Evolutionary conservation across 139 green algal species (phyloP).

Genomic region (Closterium sp.): DNA sequence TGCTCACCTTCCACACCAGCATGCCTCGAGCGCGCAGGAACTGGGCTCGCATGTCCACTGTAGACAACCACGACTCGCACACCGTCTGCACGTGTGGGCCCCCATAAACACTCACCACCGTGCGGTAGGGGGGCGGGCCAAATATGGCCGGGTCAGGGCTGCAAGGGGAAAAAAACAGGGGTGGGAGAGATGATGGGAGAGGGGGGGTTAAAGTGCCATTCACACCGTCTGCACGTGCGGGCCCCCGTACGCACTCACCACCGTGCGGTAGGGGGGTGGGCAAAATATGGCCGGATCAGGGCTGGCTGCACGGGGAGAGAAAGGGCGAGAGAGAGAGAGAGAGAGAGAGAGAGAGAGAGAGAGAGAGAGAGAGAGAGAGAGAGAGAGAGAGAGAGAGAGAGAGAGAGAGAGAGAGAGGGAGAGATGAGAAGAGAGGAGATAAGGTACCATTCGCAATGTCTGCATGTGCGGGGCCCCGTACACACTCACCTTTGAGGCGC

Average conservation of each 20-base stretch:
- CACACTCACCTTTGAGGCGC: too few species aligned
- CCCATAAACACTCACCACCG: conserved; percentile 54
- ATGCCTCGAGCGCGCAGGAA: conserved; percentile 44
- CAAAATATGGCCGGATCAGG: neutral
- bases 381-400: too few species aligned
- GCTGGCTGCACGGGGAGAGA: neutral
- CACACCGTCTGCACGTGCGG: conserved; percentile 56
- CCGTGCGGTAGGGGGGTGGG: conserved; percentile 39
- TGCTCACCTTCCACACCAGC: conserved; percentile 55
- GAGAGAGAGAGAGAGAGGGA: too few species aligned
- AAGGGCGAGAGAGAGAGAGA: neutral
- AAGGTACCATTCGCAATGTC: too few species aligned
- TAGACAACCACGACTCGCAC: conserved; percentile 51
- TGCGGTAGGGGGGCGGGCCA: too few species aligned
- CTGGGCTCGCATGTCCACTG: conserved; percentile 58
- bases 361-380: too few species aligned
- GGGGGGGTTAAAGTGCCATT: neutral
- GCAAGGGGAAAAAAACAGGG: too few species aligned
- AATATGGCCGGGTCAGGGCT: too few species aligned
- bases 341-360: too few species aligned
- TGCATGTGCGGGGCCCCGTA: too few species aligned
- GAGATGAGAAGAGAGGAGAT: too few species aligned
- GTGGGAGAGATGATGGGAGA: neutral
- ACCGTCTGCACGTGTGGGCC: conserved; percentile 51
- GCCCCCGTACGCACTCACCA: conserved; percentile 59